Evolutionary conservation across 805 yeast genomes (phyloP).

Genomic region (Yamadazyma paraphyllophila): DNA sequence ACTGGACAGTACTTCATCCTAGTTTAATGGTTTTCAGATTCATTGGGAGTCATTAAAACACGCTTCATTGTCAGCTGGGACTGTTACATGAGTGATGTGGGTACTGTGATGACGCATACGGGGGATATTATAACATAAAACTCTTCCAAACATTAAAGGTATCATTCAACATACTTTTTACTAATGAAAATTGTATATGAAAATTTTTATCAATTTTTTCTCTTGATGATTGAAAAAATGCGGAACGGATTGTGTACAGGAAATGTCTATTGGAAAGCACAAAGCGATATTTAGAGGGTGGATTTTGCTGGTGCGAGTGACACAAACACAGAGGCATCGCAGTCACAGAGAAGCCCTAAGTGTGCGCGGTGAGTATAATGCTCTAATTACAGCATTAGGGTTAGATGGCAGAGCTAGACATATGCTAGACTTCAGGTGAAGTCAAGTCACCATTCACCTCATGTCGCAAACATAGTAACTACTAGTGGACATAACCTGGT

Average conservation of each 20-base stretch:
- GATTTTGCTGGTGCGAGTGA: neutral
- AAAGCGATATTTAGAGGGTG: neutral
- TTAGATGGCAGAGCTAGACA: too few relatives aligned
- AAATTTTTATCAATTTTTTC: slow-evolving; percentile 10
- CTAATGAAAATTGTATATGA: slow-evolving; percentile 11
- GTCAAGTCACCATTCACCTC: too few relatives aligned
- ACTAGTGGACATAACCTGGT: too few relatives aligned
- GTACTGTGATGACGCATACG: too few relatives aligned
- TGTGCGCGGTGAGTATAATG: neutral
- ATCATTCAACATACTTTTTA: slow-evolving; percentile 6
- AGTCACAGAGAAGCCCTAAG: slow-evolving; percentile 5
- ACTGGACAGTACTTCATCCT: neutral
- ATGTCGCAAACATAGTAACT: too few relatives aligned
- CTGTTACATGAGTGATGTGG: too few relatives aligned
- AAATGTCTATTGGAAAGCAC: neutral
- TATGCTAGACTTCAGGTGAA: too few relatives aligned
- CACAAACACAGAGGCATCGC: neutral
- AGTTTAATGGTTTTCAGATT: too few relatives aligned
- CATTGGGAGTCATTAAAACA: too few relatives aligned
- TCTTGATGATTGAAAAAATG: slow-evolving; percentile 4
- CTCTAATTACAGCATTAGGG: too few relatives aligned
- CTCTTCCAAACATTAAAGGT: neutral
- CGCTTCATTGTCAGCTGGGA: too few relatives aligned
- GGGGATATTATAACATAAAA: too few relatives aligned
- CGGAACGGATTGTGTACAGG: slow-evolving; percentile 4